Evolutionary conservation across 208 protist species (phyloP).

Genomic region (Trypanosoma rangeli): DNA sequence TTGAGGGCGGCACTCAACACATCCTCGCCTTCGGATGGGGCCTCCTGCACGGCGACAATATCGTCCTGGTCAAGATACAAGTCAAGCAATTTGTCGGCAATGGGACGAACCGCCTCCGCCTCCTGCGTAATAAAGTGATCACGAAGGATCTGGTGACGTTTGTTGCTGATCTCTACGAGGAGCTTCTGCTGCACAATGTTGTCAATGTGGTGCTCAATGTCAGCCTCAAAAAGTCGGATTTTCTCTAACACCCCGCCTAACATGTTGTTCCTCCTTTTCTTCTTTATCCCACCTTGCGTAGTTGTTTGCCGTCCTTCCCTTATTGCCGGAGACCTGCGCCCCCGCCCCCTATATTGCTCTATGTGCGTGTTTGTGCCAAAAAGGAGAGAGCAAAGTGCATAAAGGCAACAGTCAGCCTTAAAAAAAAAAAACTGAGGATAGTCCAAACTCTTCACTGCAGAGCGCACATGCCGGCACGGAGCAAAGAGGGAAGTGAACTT

Average conservation of each 20-base stretch:
- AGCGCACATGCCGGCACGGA: too few relatives aligned
- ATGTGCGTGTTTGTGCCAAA: too few relatives aligned
- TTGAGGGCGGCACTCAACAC: constrained; percentile 55
- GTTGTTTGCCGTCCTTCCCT: not conserved
- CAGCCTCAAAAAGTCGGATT: constrained; percentile 75
- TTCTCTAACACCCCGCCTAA: constrained; percentile 69
- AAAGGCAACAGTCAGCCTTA: too few relatives aligned
- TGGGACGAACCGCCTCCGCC: constrained; percentile 39
- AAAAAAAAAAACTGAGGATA: too few relatives aligned
- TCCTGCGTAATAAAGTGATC: constrained; percentile 81
- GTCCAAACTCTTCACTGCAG: too few relatives aligned
- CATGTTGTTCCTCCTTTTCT: constrained; percentile 20
- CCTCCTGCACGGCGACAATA: constrained; percentile 59
- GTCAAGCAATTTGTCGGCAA: constrained; percentile 80
- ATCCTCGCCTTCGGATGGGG: constrained; percentile 45
- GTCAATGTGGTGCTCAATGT: constrained; percentile 78
- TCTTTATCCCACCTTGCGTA: constrained; percentile 1
- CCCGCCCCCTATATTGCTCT: too few relatives aligned
- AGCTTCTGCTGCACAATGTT: constrained; percentile 86
- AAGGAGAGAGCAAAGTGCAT: too few relatives aligned
- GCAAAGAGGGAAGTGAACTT: too few relatives aligned
- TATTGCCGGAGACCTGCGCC: too few relatives aligned
- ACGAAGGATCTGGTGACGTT: constrained; percentile 67
- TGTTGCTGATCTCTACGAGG: constrained; percentile 57
- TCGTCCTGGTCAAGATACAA: constrained; percentile 87